Base-by-base conservation (phyloP, 2,329 filamentous ascomycete species). In the Samsoniella hepiali region DNA sequence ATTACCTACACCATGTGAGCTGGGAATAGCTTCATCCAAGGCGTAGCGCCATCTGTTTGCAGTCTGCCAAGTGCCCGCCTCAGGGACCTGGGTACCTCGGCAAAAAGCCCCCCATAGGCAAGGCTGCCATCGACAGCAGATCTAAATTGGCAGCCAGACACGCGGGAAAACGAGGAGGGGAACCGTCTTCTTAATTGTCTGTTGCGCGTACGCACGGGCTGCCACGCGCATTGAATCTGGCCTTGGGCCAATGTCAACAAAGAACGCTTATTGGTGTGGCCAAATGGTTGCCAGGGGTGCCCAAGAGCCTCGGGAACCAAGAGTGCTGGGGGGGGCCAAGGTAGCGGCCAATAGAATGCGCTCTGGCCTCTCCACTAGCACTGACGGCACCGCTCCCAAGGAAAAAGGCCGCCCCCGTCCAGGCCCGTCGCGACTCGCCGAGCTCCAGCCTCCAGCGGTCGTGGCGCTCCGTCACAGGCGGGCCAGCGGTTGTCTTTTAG, bases 341-440 rank as follows among this genome's bases (percentile, higher is more conserved):
- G 49, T 13, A 34, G 5, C 36, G 22, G 47, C 58, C 58, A 62
- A 62, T 62, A 13, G 36, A 17, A 22, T 15, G 22, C 29, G 5
- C 11, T 29, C 9, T 34, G 22, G 36, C 3, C 17, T 8, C 36
- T 32, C 57, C 32, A 29, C 57, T 17, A 22, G 57, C 57, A 49
- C 50, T 36, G 57, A 50, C 45, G 34, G 34, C n/a, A 5, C 9
- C 9, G 44, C 49, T 51, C 56, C 11, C 36, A 17, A 22, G 22
- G 22, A 32, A 60, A 54, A 51, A 60, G 49, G 58, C 58, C 50
- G 42, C 22, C 63, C 40, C 50, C 55, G 63, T 64, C 40, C 47
- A 15, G 15, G 34, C 22, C 34, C 31, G 44, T 64, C 63, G 63
- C 63, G 56, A 60, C 40, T 64, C 63, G 63, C 49, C 63, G 63